phyloP scores from a whole-genome alignment of 2,329 filamentous ascomycete genomes.

The Cordyceps cicadae region DNA sequence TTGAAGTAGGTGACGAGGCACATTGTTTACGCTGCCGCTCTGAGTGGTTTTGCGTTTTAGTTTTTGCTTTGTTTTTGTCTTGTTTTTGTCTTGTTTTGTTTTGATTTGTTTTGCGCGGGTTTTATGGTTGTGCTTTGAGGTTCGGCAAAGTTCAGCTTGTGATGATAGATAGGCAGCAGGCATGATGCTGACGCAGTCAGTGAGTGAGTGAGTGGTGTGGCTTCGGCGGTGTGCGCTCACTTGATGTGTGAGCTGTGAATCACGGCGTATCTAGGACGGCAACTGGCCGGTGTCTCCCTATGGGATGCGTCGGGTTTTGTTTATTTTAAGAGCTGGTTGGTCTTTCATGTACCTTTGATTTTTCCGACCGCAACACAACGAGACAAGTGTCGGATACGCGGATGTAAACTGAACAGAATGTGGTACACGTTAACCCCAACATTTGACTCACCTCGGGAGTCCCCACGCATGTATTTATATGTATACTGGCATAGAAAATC shows the following conservation, averaged over 20 bases:
- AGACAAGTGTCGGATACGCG: too few species aligned
- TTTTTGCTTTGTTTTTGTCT: background rate
- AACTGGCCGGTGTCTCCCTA: background rate
- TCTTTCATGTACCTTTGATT: background rate
- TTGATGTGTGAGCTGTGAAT: background rate
- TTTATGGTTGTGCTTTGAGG: background rate
- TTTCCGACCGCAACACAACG: too few species aligned
- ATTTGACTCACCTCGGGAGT: too few species aligned
- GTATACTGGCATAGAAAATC: too few species aligned
- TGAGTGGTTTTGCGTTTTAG: background rate
- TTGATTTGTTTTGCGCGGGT: background rate
- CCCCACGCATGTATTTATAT: too few species aligned
- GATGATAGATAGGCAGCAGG: too few species aligned
- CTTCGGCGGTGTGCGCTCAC: background rate
- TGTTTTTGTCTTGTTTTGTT: too few species aligned
- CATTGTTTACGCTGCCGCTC: constrained; percentile 26
- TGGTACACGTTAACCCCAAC: too few species aligned
- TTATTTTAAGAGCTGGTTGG: background rate
- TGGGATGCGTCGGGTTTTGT: background rate
- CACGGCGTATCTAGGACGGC: background rate
- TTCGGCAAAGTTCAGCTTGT: background rate
- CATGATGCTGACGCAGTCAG: background rate
- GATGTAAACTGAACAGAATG: too few species aligned
- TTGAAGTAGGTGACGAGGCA: constrained; percentile 40
- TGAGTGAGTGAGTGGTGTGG: too few species aligned